These are phyloP conservation scores for Candida andamanensis DNA, from an alignment of 805 yeast genomes.

Conservation along the genomic window DNA sequence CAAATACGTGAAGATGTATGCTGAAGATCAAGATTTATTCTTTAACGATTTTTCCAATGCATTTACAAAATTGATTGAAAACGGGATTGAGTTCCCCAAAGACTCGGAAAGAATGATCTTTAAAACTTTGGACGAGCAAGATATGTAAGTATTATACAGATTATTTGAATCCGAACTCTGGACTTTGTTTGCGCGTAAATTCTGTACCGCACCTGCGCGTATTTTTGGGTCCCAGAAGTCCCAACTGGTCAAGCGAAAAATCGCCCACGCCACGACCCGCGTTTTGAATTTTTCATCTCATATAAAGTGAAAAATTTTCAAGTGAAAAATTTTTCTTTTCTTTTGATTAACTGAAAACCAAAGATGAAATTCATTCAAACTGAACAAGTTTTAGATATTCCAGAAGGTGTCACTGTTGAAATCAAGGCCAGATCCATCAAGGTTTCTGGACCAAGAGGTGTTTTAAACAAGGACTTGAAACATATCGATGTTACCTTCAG, in stretches of 20 bases:
- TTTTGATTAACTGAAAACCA: conserved; percentile 2
- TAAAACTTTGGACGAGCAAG: conserved; percentile 70
- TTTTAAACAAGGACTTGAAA: conserved; percentile 80
- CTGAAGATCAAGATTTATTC: conserved; percentile 45
- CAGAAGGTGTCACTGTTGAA: conserved; percentile 88
- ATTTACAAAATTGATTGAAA: conserved; percentile 43
- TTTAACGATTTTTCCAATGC: conserved; percentile 46
- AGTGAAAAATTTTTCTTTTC: no score
- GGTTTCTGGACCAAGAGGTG: conserved; percentile 98
- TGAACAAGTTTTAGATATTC: conserved; percentile 76
- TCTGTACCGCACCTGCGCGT: not conserved
- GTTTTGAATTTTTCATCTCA: conserved; percentile 2
- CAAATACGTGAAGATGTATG: conserved; percentile 44
- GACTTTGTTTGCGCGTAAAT: not conserved
- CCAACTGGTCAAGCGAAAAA: not conserved
- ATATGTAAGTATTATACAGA: no score
- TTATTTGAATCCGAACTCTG: no score
- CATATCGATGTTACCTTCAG: conserved; percentile 93
- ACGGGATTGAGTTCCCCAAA: conserved; percentile 46
- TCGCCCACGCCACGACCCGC: conserved; percentile 2
- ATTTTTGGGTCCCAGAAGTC: no score
- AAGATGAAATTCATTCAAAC: conserved; percentile 80
- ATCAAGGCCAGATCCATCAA: conserved; percentile 88
- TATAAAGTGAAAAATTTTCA: conserved; percentile 8
- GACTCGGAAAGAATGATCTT: conserved; percentile 42